These are phyloP conservation scores for Capsella bursapastoris DNA, from an alignment of 345 rosid genomes.

Conservation along the genomic window DNA sequence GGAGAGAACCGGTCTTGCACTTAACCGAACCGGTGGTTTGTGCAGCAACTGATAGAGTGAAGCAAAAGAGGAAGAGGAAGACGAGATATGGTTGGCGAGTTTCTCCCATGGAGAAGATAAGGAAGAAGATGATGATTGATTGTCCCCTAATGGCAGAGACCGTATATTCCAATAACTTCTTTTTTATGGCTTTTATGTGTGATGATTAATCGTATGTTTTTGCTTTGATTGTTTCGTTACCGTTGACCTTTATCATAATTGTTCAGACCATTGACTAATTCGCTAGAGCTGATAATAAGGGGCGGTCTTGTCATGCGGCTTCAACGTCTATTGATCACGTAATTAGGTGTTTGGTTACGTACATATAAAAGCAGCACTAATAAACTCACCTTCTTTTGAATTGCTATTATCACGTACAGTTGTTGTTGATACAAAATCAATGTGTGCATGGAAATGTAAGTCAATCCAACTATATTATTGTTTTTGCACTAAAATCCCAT, in stretches of 20 bases:
- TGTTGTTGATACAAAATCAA: too few relatives aligned
- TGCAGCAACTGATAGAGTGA: not conserved
- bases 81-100: not conserved
- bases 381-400: too few relatives aligned
- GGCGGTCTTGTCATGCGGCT: not conserved
- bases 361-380: not conserved
- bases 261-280: not conserved
- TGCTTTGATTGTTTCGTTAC: slow-evolving; percentile 14
- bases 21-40: slow-evolving; percentile 10
- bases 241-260: not conserved
- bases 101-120: not conserved
- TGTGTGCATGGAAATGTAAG: too few relatives aligned
- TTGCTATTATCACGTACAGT: too few relatives aligned
- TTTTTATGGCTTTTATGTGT: not conserved
- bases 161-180: not conserved
- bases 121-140: not conserved
- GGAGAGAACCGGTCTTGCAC: slow-evolving; percentile 43
- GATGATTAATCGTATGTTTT: not conserved
- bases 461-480: too few relatives aligned
- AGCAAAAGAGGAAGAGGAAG: not conserved
- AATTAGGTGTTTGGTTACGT: too few relatives aligned
- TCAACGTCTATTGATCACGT: not conserved
- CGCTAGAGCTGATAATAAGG: not conserved
- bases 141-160: not conserved
- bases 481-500: too few relatives aligned